Evolutionary conservation across 2,329 filamentous ascomycete genomes (phyloP), one percentile per base, ranked within the genome.

Genomic region (Cercospora citrullina): DNA sequence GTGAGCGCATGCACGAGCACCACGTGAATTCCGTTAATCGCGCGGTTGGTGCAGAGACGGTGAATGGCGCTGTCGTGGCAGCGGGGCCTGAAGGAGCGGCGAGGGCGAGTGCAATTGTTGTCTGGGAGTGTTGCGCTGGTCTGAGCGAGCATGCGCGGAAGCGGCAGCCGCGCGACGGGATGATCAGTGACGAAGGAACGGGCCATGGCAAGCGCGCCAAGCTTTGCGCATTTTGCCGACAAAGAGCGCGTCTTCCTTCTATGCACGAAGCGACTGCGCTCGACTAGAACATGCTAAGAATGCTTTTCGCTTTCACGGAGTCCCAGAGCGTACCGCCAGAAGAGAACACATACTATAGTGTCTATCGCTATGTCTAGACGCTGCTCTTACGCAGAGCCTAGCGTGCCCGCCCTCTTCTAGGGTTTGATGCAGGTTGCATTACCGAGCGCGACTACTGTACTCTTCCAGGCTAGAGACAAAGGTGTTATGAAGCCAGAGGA

Each of bases 51-150:
- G 21, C 5, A 51, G 18, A 7, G 10, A 42, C 45, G 45, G 45
- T 51, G 45, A 51, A 23, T 51, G 18, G 45, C 10, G 45, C 10
- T 51, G 45, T 51, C 53, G 53, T 16, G 30, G 53, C 26, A 28
- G 53, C 16, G 26, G n/a, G 21, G 53, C 26, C 12, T n/a, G 53
- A 33, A 30, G 23, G 53, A 58, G 53, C 53, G 53, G 16, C 53
- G 53, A 58, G 53, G 53, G 26, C 53, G 53, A 58, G 53, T 58
- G 53, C 53, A 58, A 26, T 58, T n/a, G 26, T 58, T 30, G 53
- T 57, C 53, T 28, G 53, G 28, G 16, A 23, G 14, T 58, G 53
- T 58, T 58, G 53, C 53, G 53, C 53, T 28, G 48, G 48, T 53
- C 21, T 53, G 48, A 42, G 45, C 30, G 53, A 58, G 53, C 53